phyloP scores from a whole-genome alignment of 345 rosid species.

The Isatis tinctoria region DNA sequence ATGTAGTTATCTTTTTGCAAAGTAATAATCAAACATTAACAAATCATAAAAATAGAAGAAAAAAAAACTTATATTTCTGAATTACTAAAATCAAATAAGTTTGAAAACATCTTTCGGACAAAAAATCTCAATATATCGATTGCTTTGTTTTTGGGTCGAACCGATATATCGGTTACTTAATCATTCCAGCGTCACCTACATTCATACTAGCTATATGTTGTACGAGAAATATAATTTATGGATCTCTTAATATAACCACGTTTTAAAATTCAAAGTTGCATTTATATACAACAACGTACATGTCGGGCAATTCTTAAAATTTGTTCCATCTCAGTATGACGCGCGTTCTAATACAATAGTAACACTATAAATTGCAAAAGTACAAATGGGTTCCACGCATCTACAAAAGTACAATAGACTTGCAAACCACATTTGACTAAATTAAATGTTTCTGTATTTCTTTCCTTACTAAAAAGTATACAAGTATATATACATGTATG shows the following conservation, averaged over 20 bases:
- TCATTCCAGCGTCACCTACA: background rate
- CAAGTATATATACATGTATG: background rate
- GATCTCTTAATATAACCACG: background rate
- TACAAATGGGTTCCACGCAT: slow-evolving; percentile 16
- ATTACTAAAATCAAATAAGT: background rate
- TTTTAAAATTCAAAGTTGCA: slow-evolving; percentile 5
- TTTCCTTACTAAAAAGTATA: background rate
- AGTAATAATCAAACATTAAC: background rate
- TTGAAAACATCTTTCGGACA: background rate
- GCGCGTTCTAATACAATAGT: background rate
- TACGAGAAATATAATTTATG: background rate
- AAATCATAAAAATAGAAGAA: background rate
- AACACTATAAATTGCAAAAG: slow-evolving; percentile 12
- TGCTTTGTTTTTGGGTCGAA: too few relatives aligned
- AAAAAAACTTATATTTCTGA: background rate
- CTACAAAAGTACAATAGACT: background rate
- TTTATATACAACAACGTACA: slow-evolving; percentile 8
- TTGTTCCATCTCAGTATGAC: background rate
- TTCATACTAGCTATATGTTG: background rate
- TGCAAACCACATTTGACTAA: slow-evolving; percentile 3
- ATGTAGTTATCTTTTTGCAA: background rate
- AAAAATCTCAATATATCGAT: background rate
- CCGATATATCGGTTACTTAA: too few relatives aligned
- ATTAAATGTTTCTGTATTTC: background rate
- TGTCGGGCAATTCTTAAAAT: slow-evolving; percentile 1